phyloP scores from a whole-genome alignment of 2,329 filamentous ascomycete genomes.

The Ophiocordyceps camponoti-floridani region DNA sequence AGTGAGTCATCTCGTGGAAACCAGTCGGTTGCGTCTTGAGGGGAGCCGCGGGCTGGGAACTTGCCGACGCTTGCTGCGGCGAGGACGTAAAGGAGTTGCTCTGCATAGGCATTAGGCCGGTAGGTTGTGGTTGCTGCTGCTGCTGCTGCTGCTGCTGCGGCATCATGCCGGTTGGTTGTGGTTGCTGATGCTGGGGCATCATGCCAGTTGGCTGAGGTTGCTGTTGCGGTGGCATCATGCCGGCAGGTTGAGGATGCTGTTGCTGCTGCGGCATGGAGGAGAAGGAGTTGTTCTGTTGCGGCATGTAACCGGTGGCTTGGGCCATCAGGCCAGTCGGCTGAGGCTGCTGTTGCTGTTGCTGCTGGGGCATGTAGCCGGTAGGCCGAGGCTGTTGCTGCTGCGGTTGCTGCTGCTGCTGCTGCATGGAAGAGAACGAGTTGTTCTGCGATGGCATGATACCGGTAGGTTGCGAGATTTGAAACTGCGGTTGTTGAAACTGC shows the following conservation, averaged over 20 bases:
- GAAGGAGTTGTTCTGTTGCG: not conserved
- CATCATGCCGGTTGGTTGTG: not conserved
- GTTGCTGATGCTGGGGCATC: not conserved
- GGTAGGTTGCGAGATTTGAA: conserved; percentile 29
- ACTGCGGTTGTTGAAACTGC: conserved; percentile 33
- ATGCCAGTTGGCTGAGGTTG: not conserved
- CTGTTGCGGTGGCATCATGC: conserved; percentile 3
- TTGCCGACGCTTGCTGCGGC: conserved; percentile 28
- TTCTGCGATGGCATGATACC: conserved; percentile 11
- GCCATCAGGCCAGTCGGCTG: not conserved
- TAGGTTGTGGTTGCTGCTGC: conserved; percentile 30
- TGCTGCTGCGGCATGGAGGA: not conserved
- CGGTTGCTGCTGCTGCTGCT: not conserved
- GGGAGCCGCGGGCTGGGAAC: conserved; percentile 35
- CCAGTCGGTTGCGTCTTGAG: conserved; percentile 50
- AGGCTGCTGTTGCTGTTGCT: not conserved
- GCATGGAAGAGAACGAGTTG: conserved; percentile 17
- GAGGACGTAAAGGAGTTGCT: conserved; percentile 20
- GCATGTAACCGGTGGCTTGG: not conserved
- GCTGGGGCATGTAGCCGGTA: not conserved
- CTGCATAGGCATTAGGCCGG: conserved; percentile 7
- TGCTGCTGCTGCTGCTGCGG: conserved; percentile 3
- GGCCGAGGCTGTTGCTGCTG: not conserved
- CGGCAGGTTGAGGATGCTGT: not conserved
- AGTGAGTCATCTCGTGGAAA: conserved; percentile 48